Evolutionary conservation across 139 green algal species (phyloP).

Genomic region (Mesostigma viride): DNA sequence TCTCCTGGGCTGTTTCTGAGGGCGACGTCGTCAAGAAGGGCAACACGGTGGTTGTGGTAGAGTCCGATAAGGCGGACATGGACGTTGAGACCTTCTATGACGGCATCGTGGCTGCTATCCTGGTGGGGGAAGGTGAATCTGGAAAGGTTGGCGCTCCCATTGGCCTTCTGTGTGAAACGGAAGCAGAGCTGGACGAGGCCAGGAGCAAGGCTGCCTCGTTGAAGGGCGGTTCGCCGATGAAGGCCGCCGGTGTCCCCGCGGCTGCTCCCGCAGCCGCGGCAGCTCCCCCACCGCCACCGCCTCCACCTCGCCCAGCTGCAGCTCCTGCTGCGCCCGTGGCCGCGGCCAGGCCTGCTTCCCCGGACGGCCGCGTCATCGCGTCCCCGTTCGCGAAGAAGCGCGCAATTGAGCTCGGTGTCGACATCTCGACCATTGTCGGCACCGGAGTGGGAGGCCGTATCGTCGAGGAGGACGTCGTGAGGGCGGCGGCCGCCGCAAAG

Average conservation of each 20-base stretch:
- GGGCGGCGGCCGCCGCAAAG: constrained; percentile 19
- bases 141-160: constrained; percentile 84
- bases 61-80: constrained; percentile 99
- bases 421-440: constrained; percentile 67
- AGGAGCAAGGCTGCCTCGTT: constrained; percentile 75
- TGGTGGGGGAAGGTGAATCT: constrained; percentile 64
- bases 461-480: constrained; percentile 82
- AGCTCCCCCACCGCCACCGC: constrained; percentile 30
- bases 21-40: constrained; percentile 84
- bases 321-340: constrained; percentile 37
- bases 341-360: constrained; percentile 38
- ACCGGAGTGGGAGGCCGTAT: constrained; percentile 84
- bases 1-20: constrained; percentile 84
- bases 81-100: constrained; percentile 93
- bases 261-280: constrained; percentile 24
- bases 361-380: constrained; percentile 65
- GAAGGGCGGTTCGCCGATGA: too few relatives aligned
- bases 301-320: constrained; percentile 24
- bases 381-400: constrained; percentile 98
- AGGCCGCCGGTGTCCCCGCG: neutral
- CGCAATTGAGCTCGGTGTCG: constrained; percentile 82
- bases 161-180: constrained; percentile 85
- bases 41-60: constrained; percentile 91
- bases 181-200: constrained; percentile 83
- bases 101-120: constrained; percentile 75